phyloP scores from a whole-genome alignment of 1,284 basidiomycete species.

The Leccinum subrobustum region DNA sequence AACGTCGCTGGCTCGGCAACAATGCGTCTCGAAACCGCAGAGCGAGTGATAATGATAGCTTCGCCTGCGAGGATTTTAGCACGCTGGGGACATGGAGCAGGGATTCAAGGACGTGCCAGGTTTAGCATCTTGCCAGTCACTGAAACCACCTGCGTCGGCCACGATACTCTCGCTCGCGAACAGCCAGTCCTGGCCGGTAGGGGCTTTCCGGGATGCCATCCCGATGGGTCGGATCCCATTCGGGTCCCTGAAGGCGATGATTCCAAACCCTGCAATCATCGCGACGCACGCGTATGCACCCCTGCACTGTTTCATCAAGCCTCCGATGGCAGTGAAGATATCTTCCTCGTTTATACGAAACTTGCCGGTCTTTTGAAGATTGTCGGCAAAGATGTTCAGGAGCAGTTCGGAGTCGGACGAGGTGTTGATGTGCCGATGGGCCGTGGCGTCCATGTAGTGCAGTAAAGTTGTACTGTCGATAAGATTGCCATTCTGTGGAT shows the following conservation, averaged over 20 bases:
- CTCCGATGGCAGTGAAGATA: slow-evolving; percentile 92
- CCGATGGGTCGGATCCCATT: slow-evolving; percentile 96
- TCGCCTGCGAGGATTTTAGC: slow-evolving; percentile 57
- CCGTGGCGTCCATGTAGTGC: slow-evolving; percentile 93
- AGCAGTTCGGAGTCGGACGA: slow-evolving; percentile 97
- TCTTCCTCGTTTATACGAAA: slow-evolving; percentile 99
- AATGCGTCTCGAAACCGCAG: slow-evolving; percentile 69
- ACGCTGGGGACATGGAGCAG: neutral
- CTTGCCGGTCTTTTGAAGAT: slow-evolving; percentile 97
- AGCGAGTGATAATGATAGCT: slow-evolving; percentile 92
- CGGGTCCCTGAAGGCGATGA: slow-evolving; percentile 99
- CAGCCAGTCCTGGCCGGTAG: slow-evolving; percentile 77
- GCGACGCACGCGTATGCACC: slow-evolving; percentile 97
- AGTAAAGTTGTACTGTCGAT: slow-evolving; percentile 90
- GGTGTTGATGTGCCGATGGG: slow-evolving; percentile 98
- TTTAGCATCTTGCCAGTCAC: slow-evolving; percentile 91
- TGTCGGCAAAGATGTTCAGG: slow-evolving; percentile 97
- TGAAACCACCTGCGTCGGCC: slow-evolving; percentile 90
- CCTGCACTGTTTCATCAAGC: slow-evolving; percentile 85
- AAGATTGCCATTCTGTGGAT: slow-evolving; percentile 90
- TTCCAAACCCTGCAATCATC: slow-evolving; percentile 98
- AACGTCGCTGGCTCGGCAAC: slow-evolving; percentile 72
- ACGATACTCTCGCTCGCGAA: slow-evolving; percentile 97
- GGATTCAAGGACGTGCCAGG: slow-evolving; percentile 57
- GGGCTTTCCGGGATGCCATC: slow-evolving; percentile 64